Evolutionary conservation across 2,329 filamentous ascomycete genomes (phyloP).

Genomic region (Hymenoscyphus fraxineus): DNA sequence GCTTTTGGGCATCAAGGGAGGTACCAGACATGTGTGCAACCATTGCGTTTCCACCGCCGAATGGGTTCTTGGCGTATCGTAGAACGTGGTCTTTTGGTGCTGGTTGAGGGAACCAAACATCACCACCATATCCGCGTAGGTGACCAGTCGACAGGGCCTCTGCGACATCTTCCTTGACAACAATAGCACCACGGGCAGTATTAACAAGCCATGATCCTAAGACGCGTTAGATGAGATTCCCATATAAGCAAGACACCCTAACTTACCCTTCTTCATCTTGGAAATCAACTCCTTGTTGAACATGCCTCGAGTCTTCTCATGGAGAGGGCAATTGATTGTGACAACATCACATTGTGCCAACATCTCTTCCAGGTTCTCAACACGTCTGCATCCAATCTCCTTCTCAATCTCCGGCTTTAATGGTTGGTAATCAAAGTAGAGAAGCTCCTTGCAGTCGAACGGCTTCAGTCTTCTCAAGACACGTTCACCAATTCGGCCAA

Average conservation of each 20-base stretch:
- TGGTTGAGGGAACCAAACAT: constrained; percentile 92
- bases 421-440: constrained; percentile 99
- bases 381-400: constrained; percentile 91
- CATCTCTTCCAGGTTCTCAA: constrained; percentile 89
- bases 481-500: constrained; percentile 96
- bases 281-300: constrained; percentile 98
- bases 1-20: constrained; percentile 94
- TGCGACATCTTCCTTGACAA: constrained; percentile 98
- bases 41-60: constrained; percentile 97
- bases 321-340: constrained; percentile 98
- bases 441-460: constrained; percentile 98
- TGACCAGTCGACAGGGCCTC: constrained; percentile 89
- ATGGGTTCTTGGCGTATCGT: constrained; percentile 88
- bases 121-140: constrained; percentile 82
- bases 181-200: constrained; percentile 97
- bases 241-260: constrained; percentile 64
- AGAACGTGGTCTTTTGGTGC: constrained; percentile 90
- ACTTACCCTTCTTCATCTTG: constrained; percentile 98
- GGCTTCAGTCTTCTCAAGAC: constrained; percentile 92
- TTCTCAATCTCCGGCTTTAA: constrained; percentile 79
- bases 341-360: constrained; percentile 91
- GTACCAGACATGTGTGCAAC: constrained; percentile 98
- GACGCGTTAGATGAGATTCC: neutral
- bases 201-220: constrained; percentile 95
- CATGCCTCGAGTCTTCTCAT: constrained; percentile 93